These are phyloP conservation scores for Pythium sp. DNA, from an alignment of 352 stramenopile genomes.

Conservation along the genomic window DNA sequence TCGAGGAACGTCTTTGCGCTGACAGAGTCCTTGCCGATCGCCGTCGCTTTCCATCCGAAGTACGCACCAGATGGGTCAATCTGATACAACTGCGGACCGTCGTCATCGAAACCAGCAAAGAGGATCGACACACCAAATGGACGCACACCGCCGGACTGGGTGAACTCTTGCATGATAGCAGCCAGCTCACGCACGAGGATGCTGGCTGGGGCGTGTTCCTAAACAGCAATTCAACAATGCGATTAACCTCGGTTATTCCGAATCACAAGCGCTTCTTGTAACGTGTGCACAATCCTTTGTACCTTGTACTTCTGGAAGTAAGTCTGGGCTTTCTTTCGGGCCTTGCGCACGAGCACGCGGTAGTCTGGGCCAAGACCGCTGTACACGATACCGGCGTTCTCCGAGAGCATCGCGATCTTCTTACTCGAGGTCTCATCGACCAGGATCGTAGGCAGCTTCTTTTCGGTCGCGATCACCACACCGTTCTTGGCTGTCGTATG, in stretches of 20 bases:
- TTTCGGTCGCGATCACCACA: slow-evolving; percentile 99
- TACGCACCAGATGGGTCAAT: slow-evolving; percentile 98
- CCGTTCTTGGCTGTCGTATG: slow-evolving; percentile 94
- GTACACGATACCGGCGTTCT: slow-evolving; percentile 94
- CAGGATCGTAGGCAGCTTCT: slow-evolving; percentile 95
- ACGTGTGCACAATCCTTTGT: neutral
- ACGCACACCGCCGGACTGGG: slow-evolving; percentile 95
- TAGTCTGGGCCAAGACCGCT: slow-evolving; percentile 98
- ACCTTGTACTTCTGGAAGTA: slow-evolving; percentile 96
- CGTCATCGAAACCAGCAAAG: slow-evolving; percentile 97
- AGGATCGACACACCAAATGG: slow-evolving; percentile 99
- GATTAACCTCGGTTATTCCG: neutral
- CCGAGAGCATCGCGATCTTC: slow-evolving; percentile 96
- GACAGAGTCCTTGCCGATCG: slow-evolving; percentile 98
- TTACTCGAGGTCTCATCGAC: slow-evolving; percentile 95
- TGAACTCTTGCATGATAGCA: slow-evolving; percentile 99
- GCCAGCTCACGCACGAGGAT: slow-evolving; percentile 97
- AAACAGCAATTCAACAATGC: too few relatives aligned
- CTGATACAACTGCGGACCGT: slow-evolving; percentile 97
- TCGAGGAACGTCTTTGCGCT: slow-evolving; percentile 99
- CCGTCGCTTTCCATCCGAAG: slow-evolving; percentile 99
- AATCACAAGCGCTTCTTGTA: neutral
- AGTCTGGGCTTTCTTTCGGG: slow-evolving; percentile 94
- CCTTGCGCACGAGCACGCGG: slow-evolving; percentile 96
- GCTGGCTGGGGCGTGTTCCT: slow-evolving; percentile 90